Base-by-base conservation (phyloP, 768 basidiomycete species). In the Gloeostereum incarnatum region DNA sequence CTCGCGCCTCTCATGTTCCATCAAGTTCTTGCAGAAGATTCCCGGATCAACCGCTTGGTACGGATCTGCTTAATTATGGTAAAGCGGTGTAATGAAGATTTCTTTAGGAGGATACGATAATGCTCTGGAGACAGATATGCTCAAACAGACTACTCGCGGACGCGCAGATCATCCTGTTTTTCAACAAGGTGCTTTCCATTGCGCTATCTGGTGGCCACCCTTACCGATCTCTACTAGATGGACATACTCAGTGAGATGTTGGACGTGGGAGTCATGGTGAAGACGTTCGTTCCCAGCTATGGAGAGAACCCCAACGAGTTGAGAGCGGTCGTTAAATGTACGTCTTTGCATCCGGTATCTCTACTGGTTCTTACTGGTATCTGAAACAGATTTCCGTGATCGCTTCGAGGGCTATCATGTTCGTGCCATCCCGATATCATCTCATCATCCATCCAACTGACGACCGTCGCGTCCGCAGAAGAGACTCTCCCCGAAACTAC, bases 1-100 rank as follows among this genome's bases (percentile, higher is more conserved):
- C 68, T 89, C n/a, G 86, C 81, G 0, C 85, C 85, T 1, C 67
- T 88, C 1, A 66, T 77, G 0, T 84, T 87, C 51, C 78, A 88
- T 48, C 74, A 82, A 47, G 67, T 70, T 27, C 74, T 89, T 5
- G 76, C 84, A 17, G 85, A 88, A 50, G 71, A 85, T 49, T 57
- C 61, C 3, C 63, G 61, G 32, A 61, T 83, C 1, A 88, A 86
- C 49, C 65, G 83, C 17, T 60, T 87, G 29, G 78, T 76, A 39
- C 18, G 68, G 41, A n/a, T 4, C 14, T 10, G 9, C 35, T 35
- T 17, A 14, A 20, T 27, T 16, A 21, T 27, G 16, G 5, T 16
- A 18, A 21, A 16, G 11, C 19, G 25, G 17, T 32, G 16, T 23
- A 33, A 24, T 30, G 14, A 39, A 6, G 22, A 39, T 7, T 3